These are phyloP conservation scores for Globisporangium nodosum DNA, from an alignment of 352 stramenopile species.

Conservation along the genomic window DNA sequence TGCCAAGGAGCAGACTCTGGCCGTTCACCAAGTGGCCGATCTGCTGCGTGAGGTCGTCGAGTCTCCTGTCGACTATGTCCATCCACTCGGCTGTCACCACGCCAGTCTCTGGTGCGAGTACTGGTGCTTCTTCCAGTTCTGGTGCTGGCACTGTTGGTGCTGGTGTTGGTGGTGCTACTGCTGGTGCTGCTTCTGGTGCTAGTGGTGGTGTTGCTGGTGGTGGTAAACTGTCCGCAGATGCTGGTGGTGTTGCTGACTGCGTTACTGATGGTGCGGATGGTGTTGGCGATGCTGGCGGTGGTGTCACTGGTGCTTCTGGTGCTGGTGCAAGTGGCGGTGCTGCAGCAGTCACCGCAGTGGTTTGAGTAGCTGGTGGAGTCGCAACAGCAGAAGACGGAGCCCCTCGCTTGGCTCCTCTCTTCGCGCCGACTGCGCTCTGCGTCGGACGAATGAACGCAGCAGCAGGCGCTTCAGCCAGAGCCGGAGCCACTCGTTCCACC, in stretches of 20 bases:
- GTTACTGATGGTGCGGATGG: not conserved
- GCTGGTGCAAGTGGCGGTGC: too few species aligned
- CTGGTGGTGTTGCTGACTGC: too few species aligned
- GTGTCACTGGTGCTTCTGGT: not conserved
- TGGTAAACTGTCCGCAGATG: too few species aligned
- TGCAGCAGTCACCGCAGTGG: too few species aligned
- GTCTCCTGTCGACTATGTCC: conserved; percentile 2
- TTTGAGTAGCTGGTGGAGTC: not conserved
- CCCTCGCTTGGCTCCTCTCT: too few species aligned
- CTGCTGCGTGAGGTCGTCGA: conserved; percentile 10
- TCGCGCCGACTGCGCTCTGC: too few species aligned
- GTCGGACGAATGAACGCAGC: too few species aligned
- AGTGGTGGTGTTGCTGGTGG: not conserved
- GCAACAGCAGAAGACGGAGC: too few species aligned
- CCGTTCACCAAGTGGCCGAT: conserved; percentile 6
- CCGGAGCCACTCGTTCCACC: not conserved
- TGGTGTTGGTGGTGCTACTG: not conserved
- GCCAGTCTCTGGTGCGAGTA: not conserved
- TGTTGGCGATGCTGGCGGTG: too few species aligned
- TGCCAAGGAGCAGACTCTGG: conserved; percentile 11
- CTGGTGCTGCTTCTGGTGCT: not conserved
- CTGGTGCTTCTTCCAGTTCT: not conserved
- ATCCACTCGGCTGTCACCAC: conserved; percentile 10
- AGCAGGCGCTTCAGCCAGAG: too few species aligned
- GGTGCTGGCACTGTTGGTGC: not conserved